Evolutionary conservation across 2,329 filamentous ascomycete species (phyloP), one percentile per base, ranked within the genome.

Genomic region (Fusarium sp.): DNA sequence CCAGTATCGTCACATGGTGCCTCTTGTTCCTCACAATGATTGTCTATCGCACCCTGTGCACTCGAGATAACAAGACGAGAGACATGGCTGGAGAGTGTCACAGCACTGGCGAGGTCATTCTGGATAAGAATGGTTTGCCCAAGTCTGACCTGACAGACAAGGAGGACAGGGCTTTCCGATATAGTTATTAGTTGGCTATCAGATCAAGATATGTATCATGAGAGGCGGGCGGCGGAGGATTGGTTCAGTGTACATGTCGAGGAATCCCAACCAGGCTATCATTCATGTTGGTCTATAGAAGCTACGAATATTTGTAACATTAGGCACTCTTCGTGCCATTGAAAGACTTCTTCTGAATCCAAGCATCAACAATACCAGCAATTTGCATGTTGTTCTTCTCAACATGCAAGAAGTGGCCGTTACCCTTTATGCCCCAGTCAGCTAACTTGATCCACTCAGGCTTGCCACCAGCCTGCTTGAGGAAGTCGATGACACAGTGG

Each of bases 321-420:
- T 13, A 56, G 25, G 10, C 39, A 11, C 14, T n/a, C 2, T 27
- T 12, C 13, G 29, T 56, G 13, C 18, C 18, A 31, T 33, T 11
- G 2, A n/a, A 35, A 10, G 38, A 5, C 15, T 55, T 52, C 3
- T 39, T 60, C n/a, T 59, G 47, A 0, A 42, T 75, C 74, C 71
- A 71, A 5, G 49, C 10, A 18, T 55, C 31, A 1, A 62, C 57
- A 17, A 65, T 14, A 5, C 9, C 53, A n/a, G 73, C 58, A 44
- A 75, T 75, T 9, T 72, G 25, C 13, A 70, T 27, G 47, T 73
- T 70, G 17, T 75, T 75, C 60, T 71, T 69, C 50, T 75, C 72
- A 8, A 70, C 53, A 22, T 68, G 60, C 42, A 75, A 57, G 25
- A 75, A 70, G 35, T 75, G 70, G 0, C 68, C 60, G 9, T 75